Base-by-base conservation (phyloP, 73 alveolate genomes). In the Paramecium tetraurelia region DNA sequence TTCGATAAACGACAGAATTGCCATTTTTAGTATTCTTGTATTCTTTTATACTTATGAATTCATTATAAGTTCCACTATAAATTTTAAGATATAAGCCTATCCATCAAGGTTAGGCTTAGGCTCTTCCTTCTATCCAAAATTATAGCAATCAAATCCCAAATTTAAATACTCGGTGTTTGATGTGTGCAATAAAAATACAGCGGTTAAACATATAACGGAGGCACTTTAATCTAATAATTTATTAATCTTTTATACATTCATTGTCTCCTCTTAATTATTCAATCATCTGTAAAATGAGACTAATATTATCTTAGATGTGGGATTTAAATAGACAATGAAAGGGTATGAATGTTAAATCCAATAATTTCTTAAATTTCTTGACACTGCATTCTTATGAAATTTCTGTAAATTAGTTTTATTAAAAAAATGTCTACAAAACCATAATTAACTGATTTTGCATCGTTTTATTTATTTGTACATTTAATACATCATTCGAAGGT, bases 141-240 rank as follows among this genome's bases (percentile, higher is more conserved):
- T 29, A 75, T 75, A 75, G 10, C 21, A 0, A 3, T 75, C 87
- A 75, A 75, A 75, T 14, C 87, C 87, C 38, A 75, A 75, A 75
- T 75, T 75, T 24, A 63, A 63, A 27, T 12, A 16, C 12, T 63
- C 41, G 3, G 84, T 11, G 29, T 18, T 53, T 18, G 84, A 9
- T 12, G 84, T 31, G 24, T 63, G 84, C 29, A 63, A 63, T 33
- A 63, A 63, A 63, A 63, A 63, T 27, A 63, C 84, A 11, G 5
- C 11, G 0, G 46, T 33, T 2, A 63, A 22, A 33, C 84, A 3
- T 9, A 63, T 31, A 11, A 63, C 84, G 4, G 84, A 50, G 2
- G 50, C 46, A 33, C 84, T 22, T 63, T 63, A 33, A 63, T 63
- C 84, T 63, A 53, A 16, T 53, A 0, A 53, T 63, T 63, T 29